Base-by-base conservation (phyloP, 2,329 filamentous ascomycete genomes). In the Epichloe gansuensis region DNA sequence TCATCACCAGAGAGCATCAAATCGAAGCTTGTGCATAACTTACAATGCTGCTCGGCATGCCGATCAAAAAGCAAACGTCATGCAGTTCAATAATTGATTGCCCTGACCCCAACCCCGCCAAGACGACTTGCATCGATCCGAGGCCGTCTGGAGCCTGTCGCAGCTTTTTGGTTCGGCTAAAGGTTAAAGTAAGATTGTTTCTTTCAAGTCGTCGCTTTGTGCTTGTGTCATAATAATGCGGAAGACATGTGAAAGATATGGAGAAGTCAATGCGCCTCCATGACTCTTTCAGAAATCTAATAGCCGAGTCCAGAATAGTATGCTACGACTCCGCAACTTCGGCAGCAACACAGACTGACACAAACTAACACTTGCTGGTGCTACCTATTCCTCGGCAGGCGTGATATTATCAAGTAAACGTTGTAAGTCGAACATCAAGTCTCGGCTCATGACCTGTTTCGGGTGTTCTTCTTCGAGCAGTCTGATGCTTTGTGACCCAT, bases 401-500 rank as follows among this genome's bases (percentile, higher is more conserved):
- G 36, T 34, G 38, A 47, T 36, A 23, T 11, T 31, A 50, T 31
- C 15, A 50, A 21, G 41, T 43, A n/a, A 44, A 34, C 31, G 27
- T 50, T 15, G 11, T 31, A 13, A 34, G 21, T 23, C 39, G 8
- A 36, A 12, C 31, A 31, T 17, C 5, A 21, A 36, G 12, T 50
- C 21, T 40, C 17, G 12, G 27, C 35, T 48, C 47, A 51, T 43
- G 49, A 46, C 36, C 38, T 44, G 38, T 25, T 35, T 17, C 48
- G 45, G 43, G 36, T 11, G 49, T 50, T 54, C 57, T 58, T 55
- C 27, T 56, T 68, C 2, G 79, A 74, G 61, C 82, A 85, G 21
- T 81, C 73, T 47, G 64, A 68, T 50, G 72, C 72, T 55, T 74
- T 76, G 64, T 87, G 84, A 1, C 82, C 82, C 36, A 70, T 68